Evolutionary conservation across 169 alveolate genomes (phyloP).

Genomic region (Cryptosporidium parvum): DNA sequence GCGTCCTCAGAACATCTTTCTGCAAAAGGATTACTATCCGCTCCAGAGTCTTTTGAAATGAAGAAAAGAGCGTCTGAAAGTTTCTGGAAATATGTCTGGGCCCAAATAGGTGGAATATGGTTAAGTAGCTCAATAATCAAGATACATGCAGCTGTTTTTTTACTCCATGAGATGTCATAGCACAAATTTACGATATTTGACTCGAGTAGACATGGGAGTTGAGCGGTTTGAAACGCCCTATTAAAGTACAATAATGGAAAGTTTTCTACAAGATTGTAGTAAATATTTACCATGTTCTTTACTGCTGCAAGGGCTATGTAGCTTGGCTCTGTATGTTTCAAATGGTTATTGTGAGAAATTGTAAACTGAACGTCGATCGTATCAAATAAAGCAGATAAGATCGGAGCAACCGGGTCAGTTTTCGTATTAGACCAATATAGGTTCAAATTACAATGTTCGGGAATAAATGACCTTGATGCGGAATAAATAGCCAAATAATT

Average conservation of each 20-base stretch:
- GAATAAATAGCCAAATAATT: conserved; percentile 62
- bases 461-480: conserved; percentile 66
- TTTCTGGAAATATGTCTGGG: conserved; percentile 34
- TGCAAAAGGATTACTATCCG: conserved; percentile 29
- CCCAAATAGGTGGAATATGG: conserved; percentile 64
- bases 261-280: conserved; percentile 16
- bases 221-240: conserved; percentile 65
- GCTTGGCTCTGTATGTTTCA: conserved; percentile 13
- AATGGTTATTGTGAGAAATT: not conserved
- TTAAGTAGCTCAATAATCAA: conserved; percentile 46
- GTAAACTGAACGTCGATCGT: conserved; percentile 26
- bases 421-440: conserved; percentile 29
- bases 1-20: conserved; percentile 75
- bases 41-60: conserved; percentile 64
- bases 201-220: conserved; percentile 40
- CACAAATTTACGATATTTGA: conserved; percentile 51
- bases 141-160: conserved; percentile 43
- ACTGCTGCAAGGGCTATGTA: conserved; percentile 29
- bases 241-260: conserved; percentile 26
- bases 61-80: conserved; percentile 63
- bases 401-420: conserved; percentile 58
- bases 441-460: conserved; percentile 53
- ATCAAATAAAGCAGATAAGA: conserved; percentile 61
- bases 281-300: conserved; percentile 24
- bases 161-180: conserved; percentile 35